Base-by-base conservation (phyloP, 2,329 filamentous ascomycete genomes). In the Paramyrothecium sp. region DNA sequence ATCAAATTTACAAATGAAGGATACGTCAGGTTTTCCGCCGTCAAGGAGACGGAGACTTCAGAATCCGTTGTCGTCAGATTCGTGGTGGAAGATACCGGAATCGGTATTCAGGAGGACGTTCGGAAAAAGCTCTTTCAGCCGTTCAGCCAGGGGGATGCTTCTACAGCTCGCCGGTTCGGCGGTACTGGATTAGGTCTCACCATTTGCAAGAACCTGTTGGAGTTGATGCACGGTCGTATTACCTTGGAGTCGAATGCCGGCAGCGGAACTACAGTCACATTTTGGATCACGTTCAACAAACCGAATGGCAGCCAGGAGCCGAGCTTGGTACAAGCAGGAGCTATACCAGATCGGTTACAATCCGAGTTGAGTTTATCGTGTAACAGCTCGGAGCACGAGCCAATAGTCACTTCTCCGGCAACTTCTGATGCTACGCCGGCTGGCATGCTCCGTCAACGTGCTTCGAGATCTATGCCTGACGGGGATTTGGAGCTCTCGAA, bases 81-180 rank as follows among this genome's bases (percentile, higher is more conserved):
- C 64, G 82, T 83, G 0, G 82, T 95, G 7, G 84, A 90, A 69
- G 91, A 95, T 63, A 91, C 89, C 0, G 90, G 91, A 0, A 92
- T 94, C 53, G 90, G 90, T 3, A 93, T 94, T 33, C 88, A 92
- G 61, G 88, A 92, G 51, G 88, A 91, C 56, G 89, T 92, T 5
- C 82, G 86, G 19, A 87, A 86, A 65, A 83, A 83, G 41, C 77
- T 94, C 1, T 95, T 94, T 73, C 87, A 89, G 61, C 90, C 91
- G 0, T 95, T 94, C 71, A 90, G 87, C 59, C 91, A 95, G 71
- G 90, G 90, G 4, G 91, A 94, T 67, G 86, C 89, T 1, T 92
- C 89, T 3, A 93, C 90, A 0, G 89, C 90, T 19, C 80, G 90
- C 54, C 82, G 86, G n/a, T 93, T 92, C 69, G 89, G 89, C 44